Base-by-base conservation (phyloP, 768 basidiomycete genomes). In the Pleurotus djamor region DNA sequence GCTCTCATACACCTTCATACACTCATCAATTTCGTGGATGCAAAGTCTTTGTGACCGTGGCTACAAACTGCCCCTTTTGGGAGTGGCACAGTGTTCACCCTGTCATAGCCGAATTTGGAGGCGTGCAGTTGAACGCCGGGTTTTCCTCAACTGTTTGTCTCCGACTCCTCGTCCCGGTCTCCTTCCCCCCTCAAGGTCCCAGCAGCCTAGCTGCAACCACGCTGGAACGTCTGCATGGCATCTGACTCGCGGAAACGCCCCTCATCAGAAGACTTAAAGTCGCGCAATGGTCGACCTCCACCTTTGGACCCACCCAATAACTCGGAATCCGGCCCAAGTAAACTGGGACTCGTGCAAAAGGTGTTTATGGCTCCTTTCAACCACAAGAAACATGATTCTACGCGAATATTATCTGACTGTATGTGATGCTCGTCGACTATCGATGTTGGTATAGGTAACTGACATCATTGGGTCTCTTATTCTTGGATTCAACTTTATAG, bases 381-480 rank as follows among this genome's bases (percentile, higher is more conserved):
- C 48, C 79, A 82, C 69, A 83, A 77, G 72, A 90, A 87, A 70
- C 76, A 79, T 44, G 86, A 91, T 63, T 89, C 92, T 1, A 82
- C 84, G 12, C 82, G 80, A 67, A 88, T 94, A 56, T 76, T 94
- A 13, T 82, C 90, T 57, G 90, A 91, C 70, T 79, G 92, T 94
- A 74, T 67, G 89, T 69, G 38, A 60, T 13, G 57, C 52, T 61
- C 48, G 37, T 43, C 13, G 35, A 21, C 54, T 44, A 59, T 49
- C 57, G 47, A 51, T 50, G 6, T 33, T 48, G 48, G 38, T 5
- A 34, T 28, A 3, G 21, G 21, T 41, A 12, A 48, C 9, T 50
- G 10, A 56, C 54, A 43, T 44, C 54, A 8, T 51, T n/a, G 17
- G 51, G 44, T 14, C 28, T 47, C 9, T 45, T 49, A n/a, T 57